phyloP scores from a whole-genome alignment of 202 grass and related monocot species.

The Setaria viridis region DNA sequence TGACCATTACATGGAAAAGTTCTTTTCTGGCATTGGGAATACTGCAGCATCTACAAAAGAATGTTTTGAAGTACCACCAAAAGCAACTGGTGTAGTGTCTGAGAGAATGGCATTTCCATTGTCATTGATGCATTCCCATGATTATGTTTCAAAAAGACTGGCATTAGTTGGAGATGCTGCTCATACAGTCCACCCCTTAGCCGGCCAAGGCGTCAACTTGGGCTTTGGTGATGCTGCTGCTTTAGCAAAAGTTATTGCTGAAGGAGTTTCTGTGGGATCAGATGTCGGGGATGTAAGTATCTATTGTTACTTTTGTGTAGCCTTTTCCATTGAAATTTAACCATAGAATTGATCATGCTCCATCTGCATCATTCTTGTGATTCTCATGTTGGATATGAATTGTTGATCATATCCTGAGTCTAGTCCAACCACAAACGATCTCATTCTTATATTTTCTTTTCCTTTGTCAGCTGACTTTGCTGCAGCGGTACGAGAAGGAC shows the following conservation, averaged over 20 bases:
- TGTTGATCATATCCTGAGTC: not conserved
- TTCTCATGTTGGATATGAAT: not conserved
- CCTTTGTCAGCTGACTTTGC: slow-evolving; percentile 64
- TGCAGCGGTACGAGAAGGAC: slow-evolving; percentile 80
- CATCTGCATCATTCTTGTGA: not conserved
- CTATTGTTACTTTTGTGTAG: not conserved
- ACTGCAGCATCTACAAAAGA: slow-evolving; percentile 74
- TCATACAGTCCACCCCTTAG: slow-evolving; percentile 91
- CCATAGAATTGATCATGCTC: not conserved
- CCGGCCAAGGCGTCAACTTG: slow-evolving; percentile 96
- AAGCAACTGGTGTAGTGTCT: slow-evolving; percentile 62
- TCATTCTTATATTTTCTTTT: not conserved
- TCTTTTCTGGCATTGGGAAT: slow-evolving; percentile 59
- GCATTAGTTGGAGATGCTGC: slow-evolving; percentile 91
- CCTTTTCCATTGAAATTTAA: slow-evolving; percentile 7
- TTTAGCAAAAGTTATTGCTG: slow-evolving; percentile 77
- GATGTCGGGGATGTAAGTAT: slow-evolving; percentile 77
- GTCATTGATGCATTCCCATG: slow-evolving; percentile 75
- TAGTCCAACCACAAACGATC: slow-evolving; percentile 6
- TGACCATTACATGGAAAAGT: slow-evolving; percentile 64
- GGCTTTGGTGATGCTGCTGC: slow-evolving; percentile 85
- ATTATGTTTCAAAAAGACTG: slow-evolving; percentile 73
- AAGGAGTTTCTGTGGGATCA: slow-evolving; percentile 74
- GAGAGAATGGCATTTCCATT: slow-evolving; percentile 92
- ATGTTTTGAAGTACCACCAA: slow-evolving; percentile 86